Base-by-base conservation (phyloP, 768 basidiomycete genomes). In the Leccinellum luteum region DNA sequence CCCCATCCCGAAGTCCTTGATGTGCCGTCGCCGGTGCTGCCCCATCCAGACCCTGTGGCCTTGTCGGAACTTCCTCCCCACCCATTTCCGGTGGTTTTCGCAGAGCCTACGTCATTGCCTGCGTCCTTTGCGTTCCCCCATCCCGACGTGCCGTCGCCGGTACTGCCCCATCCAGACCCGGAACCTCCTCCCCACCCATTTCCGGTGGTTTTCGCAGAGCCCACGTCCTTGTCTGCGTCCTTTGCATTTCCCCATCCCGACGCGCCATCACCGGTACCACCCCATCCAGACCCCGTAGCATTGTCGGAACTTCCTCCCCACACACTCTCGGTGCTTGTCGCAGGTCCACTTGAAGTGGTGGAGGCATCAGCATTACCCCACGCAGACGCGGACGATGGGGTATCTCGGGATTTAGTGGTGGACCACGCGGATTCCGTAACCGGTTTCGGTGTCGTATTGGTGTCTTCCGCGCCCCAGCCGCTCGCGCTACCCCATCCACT, bases 1-100 rank as follows among this genome's bases (percentile, higher is more conserved):
- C 60, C 63, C 56, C 52, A 48, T 25, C 59, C 59, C 57, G 60
- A 56, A n/a, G 50, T 43, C 19, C 59, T 57, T 55, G 60, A 56
- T 13, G 48, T 43, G 2, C 17, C 30, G 31, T 49, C 44, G 9
- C 14, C 17, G 3, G 35, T 19, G 14, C 25, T 31, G 21, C 58
- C 59, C 60, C 63, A 60, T 10, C 30, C 51, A 35, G 61, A 59
- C 2, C 45, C 38, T 1, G 50, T 23, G 3, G 43, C 9, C 6
- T 34, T 49, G 12, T 48, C 38, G 14, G 28, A 45, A 12, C 32
- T 3, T 1, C 30, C 25, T 15, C 30, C 52, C 48, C 52, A 47
- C n/a, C 38, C 38, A 41, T 41, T 10, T 3, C 38, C 38, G n/a
- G 38, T n/a, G 38, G 17, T 19, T 41, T 41, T 41, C n/a, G 30